These are phyloP conservation scores for Termitomyces sp. DNA, from an alignment of 768 basidiomycete genomes.

Conservation along the genomic window DNA sequence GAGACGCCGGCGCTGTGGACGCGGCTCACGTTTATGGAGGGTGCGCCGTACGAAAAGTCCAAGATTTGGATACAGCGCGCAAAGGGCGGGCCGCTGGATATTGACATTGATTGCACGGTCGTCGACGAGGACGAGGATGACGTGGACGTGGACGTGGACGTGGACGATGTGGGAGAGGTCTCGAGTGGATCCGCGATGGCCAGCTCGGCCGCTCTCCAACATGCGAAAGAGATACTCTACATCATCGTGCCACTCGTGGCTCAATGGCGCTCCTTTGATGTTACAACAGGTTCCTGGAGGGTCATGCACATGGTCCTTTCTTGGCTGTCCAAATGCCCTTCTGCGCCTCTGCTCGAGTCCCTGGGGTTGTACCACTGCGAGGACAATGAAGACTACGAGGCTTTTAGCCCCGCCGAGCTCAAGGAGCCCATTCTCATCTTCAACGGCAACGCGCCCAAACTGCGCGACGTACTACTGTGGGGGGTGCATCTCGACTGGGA, in stretches of 20 bases:
- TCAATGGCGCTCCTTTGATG: constrained; percentile 48
- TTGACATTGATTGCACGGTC: constrained; percentile 41
- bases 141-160: constrained; percentile 21
- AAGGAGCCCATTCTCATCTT: constrained; percentile 42
- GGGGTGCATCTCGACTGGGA: constrained; percentile 71
- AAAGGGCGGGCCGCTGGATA: constrained; percentile 46
- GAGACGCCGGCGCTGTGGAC: constrained; percentile 56
- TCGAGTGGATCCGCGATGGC: neutral
- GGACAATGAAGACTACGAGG: constrained; percentile 34
- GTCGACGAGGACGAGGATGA: constrained; percentile 15
- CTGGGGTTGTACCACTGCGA: constrained; percentile 56
- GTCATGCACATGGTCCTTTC: constrained; percentile 41
- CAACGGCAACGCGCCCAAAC: constrained; percentile 46
- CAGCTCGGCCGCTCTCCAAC: constrained; percentile 28
- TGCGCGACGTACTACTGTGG: constrained; percentile 49
- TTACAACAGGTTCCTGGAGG: constrained; percentile 39
- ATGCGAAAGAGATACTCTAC: constrained; percentile 31
- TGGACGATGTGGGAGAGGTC: neutral
- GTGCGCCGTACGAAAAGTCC: constrained; percentile 38
- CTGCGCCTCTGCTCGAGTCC: constrained; percentile 48
- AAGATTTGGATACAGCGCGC: constrained; percentile 46
- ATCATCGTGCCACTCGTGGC: constrained; percentile 44
- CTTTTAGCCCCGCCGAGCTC: constrained; percentile 35
- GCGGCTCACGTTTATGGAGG: constrained; percentile 31
- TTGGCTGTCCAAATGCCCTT: constrained; percentile 33